Evolutionary conservation across 441 rosid genomes (phyloP).

Genomic region (Adansonia rubrostipa): DNA sequence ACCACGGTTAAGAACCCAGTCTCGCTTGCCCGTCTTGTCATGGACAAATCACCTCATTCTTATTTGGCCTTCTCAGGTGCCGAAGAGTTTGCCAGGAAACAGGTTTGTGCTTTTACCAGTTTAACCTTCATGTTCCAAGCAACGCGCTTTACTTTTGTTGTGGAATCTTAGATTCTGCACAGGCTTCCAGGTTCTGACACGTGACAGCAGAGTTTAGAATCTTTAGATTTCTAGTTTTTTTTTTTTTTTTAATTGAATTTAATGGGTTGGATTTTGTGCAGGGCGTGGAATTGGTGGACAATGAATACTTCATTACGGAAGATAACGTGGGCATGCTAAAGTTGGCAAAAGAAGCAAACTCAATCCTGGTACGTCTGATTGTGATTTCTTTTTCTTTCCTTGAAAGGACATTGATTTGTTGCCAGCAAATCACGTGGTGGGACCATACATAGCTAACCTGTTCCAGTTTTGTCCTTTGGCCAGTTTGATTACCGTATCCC

Average conservation of each 20-base stretch:
- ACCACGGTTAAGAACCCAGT: constrained; percentile 86
- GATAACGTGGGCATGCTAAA: constrained; percentile 87
- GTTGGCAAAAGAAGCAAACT: constrained; percentile 82
- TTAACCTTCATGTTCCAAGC: not conserved
- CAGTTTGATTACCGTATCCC: constrained; percentile 93
- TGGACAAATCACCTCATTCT: constrained; percentile 97
- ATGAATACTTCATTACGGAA: constrained; percentile 77
- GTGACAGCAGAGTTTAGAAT: not conserved
- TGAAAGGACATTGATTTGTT: not conserved
- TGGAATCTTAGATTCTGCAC: not conserved
- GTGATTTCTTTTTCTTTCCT: not conserved
- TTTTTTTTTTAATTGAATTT: not conserved
- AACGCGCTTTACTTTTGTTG: not conserved
- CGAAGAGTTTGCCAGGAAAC: constrained; percentile 81
- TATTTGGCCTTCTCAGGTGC: constrained; percentile 89
- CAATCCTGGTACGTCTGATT: constrained; percentile 62
- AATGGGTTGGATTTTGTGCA: constrained; percentile 27
- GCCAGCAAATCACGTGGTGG: not conserved
- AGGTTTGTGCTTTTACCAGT: constrained; percentile 59
- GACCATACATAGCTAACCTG: not conserved
- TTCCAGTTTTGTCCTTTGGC: not conserved
- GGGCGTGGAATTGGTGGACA: constrained; percentile 81
- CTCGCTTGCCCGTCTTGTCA: constrained; percentile 88
- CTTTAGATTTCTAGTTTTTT: not conserved
- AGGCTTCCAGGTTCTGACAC: not conserved